Base-by-base conservation (phyloP, 257 asterid genomes). In the Primulina huaijiensis region DNA sequence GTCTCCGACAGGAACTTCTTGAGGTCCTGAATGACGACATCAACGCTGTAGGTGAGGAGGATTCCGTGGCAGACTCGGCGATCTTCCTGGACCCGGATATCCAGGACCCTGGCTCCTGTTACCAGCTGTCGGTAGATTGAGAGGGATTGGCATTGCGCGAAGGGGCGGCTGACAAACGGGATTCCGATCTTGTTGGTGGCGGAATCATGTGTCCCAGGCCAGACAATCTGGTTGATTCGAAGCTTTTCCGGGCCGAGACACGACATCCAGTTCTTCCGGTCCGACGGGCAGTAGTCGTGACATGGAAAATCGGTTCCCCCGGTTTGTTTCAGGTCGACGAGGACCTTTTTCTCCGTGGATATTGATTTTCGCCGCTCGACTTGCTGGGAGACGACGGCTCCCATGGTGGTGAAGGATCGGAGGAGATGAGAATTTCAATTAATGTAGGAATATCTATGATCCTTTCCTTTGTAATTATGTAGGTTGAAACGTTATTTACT, bases 181-280 rank as follows among this genome's bases (percentile, higher is more conserved):
- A 93, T 77, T 4, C 97, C 99, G 62, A 92, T 92, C 77, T 86
- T 66, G 83, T 94, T 77, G 4, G 96, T 94, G n/a, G 97, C 96
- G 25, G 97, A 94, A 70, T 94, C 97, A 70, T 94, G 96, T 0
- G 97, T 94, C 0, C 97, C 99, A 4, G 97, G 97, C 97, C 96
- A 94, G 0, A 89, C 92, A 20, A 94, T 91, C 68, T 86, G 82
- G 71, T 94, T 67, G 16, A 94, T 57, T 3, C 80, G 76, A 62
- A 86, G 46, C 0, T 70, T 88, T 0, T 80, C 92, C 0, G 86
- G 90, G 11, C 69, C 65, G 5, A 90, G 86, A 21, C 70, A 70
- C 56, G 79, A 67, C 96, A 91, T 89, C 99, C 99, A 94, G 81
- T 81, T 91, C 72, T 81, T 82, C 5, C 88, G 74, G 34, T 93